phyloP scores from a whole-genome alignment of 2,329 filamentous ascomycete species.

The Diplodia sapinea region DNA sequence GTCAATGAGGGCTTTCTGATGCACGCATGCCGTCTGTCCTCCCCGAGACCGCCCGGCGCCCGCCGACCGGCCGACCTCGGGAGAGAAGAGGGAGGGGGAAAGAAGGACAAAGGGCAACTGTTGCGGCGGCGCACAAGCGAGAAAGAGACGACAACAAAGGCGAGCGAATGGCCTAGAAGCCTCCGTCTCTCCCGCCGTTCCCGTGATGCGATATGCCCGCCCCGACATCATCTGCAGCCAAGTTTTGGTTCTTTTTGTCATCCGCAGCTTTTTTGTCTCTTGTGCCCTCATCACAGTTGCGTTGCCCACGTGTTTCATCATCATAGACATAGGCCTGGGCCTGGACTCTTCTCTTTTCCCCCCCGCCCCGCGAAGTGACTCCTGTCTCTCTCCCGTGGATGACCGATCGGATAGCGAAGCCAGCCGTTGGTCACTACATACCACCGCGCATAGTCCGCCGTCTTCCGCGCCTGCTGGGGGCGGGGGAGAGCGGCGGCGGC shows the following conservation, averaged over 20 bases:
- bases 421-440: no score
- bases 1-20: no score
- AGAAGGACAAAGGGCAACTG: neutral
- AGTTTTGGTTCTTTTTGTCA: no score
- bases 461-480: no score
- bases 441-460: no score
- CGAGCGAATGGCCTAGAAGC: neutral
- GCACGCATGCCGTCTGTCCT: no score
- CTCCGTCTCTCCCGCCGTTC: neutral
- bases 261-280: neutral
- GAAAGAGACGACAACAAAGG: no score
- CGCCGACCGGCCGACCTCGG: neutral
- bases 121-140: neutral
- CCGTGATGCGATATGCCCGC: neutral
- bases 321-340: neutral
- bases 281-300: neutral
- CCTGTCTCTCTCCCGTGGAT: no score
- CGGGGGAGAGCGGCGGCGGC: no score
- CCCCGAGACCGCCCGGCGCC: conserved; percentile 3
- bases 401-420: no score
- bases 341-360: neutral
- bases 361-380: neutral
- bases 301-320: neutral
- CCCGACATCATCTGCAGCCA: no score
- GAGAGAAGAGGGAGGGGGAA: neutral